phyloP scores from a whole-genome alignment of 352 stramenopile species.

The Phytophthora parvispora region DNA sequence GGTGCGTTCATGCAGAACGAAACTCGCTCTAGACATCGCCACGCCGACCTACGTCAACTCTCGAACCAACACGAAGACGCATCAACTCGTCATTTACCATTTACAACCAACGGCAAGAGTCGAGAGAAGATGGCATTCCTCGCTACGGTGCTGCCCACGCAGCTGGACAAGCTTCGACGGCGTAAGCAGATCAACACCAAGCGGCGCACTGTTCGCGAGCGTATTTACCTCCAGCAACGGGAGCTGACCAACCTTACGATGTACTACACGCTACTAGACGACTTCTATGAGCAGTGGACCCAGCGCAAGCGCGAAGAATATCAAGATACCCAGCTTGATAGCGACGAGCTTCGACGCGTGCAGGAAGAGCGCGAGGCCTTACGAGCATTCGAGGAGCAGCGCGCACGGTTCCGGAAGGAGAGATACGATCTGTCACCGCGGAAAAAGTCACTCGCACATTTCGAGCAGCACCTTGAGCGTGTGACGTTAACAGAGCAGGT shows the following conservation, averaged over 20 bases:
- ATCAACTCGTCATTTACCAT: conserved; percentile 41
- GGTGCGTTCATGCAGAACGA: conserved; percentile 71
- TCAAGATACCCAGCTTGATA: conserved; percentile 37
- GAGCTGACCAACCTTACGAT: conserved; percentile 59
- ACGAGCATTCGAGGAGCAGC: conserved; percentile 47
- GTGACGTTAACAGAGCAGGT: conserved; percentile 62
- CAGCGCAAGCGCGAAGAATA: conserved; percentile 45
- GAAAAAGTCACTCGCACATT: conserved; percentile 46
- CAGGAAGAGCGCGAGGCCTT: conserved; percentile 50
- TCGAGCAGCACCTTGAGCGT: conserved; percentile 66
- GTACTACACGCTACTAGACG: conserved; percentile 72
- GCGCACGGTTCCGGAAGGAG: conserved; percentile 62
- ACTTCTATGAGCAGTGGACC: conserved; percentile 77
- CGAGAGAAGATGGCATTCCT: conserved; percentile 69
- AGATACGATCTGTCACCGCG: conserved; percentile 62
- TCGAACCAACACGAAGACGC: conserved; percentile 16
- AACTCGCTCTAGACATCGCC: conserved; percentile 63
- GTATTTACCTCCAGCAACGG: conserved; percentile 49
- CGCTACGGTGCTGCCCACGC: conserved; percentile 41
- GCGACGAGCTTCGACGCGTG: conserved; percentile 31
- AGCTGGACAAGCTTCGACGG: conserved; percentile 47
- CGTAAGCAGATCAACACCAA: conserved; percentile 48
- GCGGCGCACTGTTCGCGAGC: conserved; percentile 51
- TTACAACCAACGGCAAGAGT: conserved; percentile 80
- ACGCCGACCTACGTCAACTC: conserved; percentile 56